Base-by-base conservation (phyloP, 208 protist genomes). In the Trypanosoma congolense region DNA sequence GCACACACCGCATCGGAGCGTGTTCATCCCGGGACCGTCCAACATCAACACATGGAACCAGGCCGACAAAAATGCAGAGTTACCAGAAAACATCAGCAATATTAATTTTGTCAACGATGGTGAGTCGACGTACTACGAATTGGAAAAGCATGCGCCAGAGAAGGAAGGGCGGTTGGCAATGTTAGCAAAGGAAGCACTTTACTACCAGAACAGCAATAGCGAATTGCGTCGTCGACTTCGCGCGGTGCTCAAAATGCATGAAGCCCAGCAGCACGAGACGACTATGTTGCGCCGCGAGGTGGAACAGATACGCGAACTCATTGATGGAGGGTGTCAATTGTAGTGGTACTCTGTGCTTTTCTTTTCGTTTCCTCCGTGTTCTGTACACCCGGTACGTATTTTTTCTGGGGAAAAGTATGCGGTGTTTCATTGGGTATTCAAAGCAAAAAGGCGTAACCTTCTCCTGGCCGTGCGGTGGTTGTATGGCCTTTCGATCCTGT, bases 281-380 rank as follows among this genome's bases (percentile, higher is more conserved):
- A 73, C 79, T 4, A 67, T 88, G 62, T 46, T 92, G 41, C 81
- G 85, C 0, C 35, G 80, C 14, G 79, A 92, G 55, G 57, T 92
- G 9, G 55, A 86, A 8, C 68, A 85, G 26, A 65, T 83, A 48
- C 65, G 76, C 5, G 59, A 77, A 3, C 38, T 73, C 19, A 18
- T 71, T 14, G 52, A 59, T 26, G 38, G 50, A 10, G n/a, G 12
- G 33, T 31, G 10, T 30, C 42, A 47, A 33, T 47, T 46, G 16
- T 62, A 18, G 12, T n/a, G 6, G 42, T n/a, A 46, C n/a, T 6
- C n/a, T 0, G 21, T 6, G 6, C 42, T 25, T 6, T 46, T 24
- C 42, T n/a, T 19, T 46, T n/a, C 8, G 42, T 46, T n/a, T 38
- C 33, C 12, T 38, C 33, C 33, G 6, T 38, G 33, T 38, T 38